Base-by-base conservation (phyloP, 2,329 filamentous ascomycete species). In the Verticillium zaregamsianum region DNA sequence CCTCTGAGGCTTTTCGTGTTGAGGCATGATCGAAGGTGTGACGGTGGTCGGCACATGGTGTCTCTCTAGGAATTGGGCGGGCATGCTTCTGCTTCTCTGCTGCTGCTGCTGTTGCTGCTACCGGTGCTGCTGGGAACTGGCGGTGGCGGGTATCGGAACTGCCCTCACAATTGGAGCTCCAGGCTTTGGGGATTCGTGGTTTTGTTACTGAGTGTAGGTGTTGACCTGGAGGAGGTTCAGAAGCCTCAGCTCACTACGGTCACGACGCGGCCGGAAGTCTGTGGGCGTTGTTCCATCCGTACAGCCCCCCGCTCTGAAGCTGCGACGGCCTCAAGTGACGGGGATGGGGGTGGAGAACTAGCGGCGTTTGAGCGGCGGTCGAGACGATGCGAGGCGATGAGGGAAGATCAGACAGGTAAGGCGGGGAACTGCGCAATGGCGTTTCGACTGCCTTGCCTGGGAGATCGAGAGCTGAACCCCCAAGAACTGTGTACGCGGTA, bases 171-270 rank as follows among this genome's bases (percentile, higher is more conserved):
- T 23, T 49, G 45, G 45, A 23, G n/a, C 11, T 52, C 20, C 20
- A 7, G 45, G 20, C 17, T 8, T 52, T 25, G 17, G 20, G 12
- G 45, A 11, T 25, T 52, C 20, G 45, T 52, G 45, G 20, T 23
- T 23, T 28, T 8, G 28, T 28, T 52, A 52, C 20, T 25, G 20
- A 71, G 75, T 74, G 8, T 74, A 78, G 77, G 80, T 78, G 74
- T 73, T 80, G 78, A 76, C 73, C 78, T 81, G 79, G 77, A 75
- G 65, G 72, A 82, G 81, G 80, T 82, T 77, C 78, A 74, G 76
- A 81, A 23, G 45, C 45, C 45, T 52, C 45, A 23, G 45, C 79
- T 85, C 82, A 85, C 82, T 80, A 81, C 81, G 78, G 80, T 85
- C 81, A 83, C 82, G 80, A 82, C 82, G 79, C 77, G 68, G 63